Evolutionary conservation across 306 rosid species (phyloP).

Genomic region (Styphnolobium japonicum): DNA sequence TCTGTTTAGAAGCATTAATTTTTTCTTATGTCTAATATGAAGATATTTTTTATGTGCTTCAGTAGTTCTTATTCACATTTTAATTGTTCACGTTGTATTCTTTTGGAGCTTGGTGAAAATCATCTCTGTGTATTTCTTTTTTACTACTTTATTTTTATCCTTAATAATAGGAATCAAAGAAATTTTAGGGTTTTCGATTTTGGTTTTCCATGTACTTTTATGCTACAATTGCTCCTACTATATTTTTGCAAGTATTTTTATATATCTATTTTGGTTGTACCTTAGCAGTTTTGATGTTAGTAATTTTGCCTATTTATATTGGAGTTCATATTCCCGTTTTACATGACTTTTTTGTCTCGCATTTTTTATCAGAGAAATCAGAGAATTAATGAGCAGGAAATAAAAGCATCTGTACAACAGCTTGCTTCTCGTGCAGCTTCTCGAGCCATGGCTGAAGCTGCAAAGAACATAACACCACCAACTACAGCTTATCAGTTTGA

Average conservation of each 20-base stretch:
- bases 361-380: slow-evolving; percentile 49
- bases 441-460: slow-evolving; percentile 68
- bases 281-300: slow-evolving; percentile 1
- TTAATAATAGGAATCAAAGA: not conserved
- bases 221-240: not conserved
- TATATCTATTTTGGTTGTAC: not conserved
- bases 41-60: not conserved
- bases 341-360: not conserved
- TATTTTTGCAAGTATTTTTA: not conserved
- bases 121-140: not conserved
- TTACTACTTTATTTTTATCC: not conserved
- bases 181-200: not conserved
- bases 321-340: not conserved
- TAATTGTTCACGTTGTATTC: not conserved
- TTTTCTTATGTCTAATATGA: not conserved
- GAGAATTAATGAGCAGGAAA: slow-evolving; percentile 40
- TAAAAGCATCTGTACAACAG: slow-evolving; percentile 63
- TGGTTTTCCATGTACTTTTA: not conserved
- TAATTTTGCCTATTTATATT: not conserved
- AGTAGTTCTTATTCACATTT: not conserved
- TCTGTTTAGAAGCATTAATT: not conserved
- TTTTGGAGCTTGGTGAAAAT: not conserved
- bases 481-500: slow-evolving; percentile 94
- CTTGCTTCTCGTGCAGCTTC: slow-evolving; percentile 85
- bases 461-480: slow-evolving; percentile 63